Evolutionary conservation across 2,329 filamentous ascomycete genomes (phyloP).

Genomic region (Fusarium floridanum): DNA sequence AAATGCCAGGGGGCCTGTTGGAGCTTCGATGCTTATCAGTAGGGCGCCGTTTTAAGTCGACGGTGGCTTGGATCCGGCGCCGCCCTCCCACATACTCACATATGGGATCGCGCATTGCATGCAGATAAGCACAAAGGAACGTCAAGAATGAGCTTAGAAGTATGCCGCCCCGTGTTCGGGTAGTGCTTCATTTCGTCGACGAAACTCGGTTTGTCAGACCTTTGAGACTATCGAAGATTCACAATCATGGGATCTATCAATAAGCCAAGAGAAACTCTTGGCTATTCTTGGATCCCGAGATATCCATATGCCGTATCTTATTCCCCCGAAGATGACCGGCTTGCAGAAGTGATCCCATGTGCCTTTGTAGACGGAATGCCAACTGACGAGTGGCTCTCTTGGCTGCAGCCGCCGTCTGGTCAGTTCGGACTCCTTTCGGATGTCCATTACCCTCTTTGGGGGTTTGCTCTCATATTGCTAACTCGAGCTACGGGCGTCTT

Average conservation of each 20-base stretch:
- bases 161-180: neutral
- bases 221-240: neutral
- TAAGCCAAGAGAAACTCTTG: constrained; percentile 11
- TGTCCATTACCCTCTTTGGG: neutral
- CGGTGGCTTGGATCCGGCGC: constrained; percentile 31
- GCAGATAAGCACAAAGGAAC: constrained; percentile 36
- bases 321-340: neutral
- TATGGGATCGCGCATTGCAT: constrained; percentile 21
- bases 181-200: constrained; percentile 13
- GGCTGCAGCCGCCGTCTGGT: constrained; percentile 4
- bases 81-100: constrained; percentile 14
- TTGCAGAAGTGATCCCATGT: neutral
- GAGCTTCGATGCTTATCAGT: constrained; percentile 44
- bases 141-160: constrained; percentile 32
- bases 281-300: constrained; percentile 28
- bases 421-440: constrained; percentile 2
- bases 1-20: constrained; percentile 34
- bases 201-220: neutral
- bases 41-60: constrained; percentile 36
- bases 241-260: neutral
- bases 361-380: constrained; percentile 1
- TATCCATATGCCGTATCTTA: constrained; percentile 1
- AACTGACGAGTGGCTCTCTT: constrained; percentile 18
- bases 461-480: constrained; percentile 23
- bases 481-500: constrained; percentile 42